A percentile compares a stretch with the other conserved stretches of the same genome.
phyloP scores from a whole-genome alignment of 306 rosid genomes.

The Cicer yamashitae region DNA sequence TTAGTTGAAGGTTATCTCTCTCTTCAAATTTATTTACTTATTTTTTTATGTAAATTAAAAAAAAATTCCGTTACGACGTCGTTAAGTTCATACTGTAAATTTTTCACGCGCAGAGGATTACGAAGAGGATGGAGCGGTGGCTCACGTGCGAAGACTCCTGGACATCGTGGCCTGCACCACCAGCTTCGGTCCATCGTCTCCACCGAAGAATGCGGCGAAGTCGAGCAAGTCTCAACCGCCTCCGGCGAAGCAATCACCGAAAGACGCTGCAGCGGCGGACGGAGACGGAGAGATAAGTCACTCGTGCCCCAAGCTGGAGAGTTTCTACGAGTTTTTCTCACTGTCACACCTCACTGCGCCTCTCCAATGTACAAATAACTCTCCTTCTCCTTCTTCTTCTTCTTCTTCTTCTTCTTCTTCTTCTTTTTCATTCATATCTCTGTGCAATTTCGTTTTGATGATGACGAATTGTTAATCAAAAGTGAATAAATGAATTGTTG shows the following conservation, averaged over 20 bases:
- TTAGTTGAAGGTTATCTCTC: constrained; percentile 71
- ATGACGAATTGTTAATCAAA: not conserved
- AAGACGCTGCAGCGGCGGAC: constrained; percentile 54
- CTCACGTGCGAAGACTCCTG: constrained; percentile 79
- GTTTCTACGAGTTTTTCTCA: constrained; percentile 94
- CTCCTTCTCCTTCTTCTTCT: not conserved
- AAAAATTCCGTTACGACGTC: constrained; percentile 43
- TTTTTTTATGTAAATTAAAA: constrained; percentile 4
- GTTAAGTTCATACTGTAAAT: constrained; percentile 16
- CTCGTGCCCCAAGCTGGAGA: constrained; percentile 80
- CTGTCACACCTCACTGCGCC: constrained; percentile 89
- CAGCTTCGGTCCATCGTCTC: constrained; percentile 68
- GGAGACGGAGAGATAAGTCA: constrained; percentile 75
- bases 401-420: constrained; percentile 7
- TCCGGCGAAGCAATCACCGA: constrained; percentile 41
- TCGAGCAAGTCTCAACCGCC: constrained; percentile 51
- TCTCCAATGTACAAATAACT: constrained; percentile 63
- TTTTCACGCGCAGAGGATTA: constrained; percentile 67
- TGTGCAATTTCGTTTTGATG: not conserved
- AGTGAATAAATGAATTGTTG: not conserved
- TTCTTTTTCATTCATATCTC: not conserved
- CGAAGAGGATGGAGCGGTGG: constrained; percentile 71
- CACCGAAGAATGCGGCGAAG: constrained; percentile 51
- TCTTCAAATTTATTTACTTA: not conserved
- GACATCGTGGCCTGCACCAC: constrained; percentile 92